A percentile compares a stretch with the other conserved stretches of the same genome.
phyloP scores from a whole-genome alignment of 176 grass and related monocot species.

The Coix lacrymajobi region DNA sequence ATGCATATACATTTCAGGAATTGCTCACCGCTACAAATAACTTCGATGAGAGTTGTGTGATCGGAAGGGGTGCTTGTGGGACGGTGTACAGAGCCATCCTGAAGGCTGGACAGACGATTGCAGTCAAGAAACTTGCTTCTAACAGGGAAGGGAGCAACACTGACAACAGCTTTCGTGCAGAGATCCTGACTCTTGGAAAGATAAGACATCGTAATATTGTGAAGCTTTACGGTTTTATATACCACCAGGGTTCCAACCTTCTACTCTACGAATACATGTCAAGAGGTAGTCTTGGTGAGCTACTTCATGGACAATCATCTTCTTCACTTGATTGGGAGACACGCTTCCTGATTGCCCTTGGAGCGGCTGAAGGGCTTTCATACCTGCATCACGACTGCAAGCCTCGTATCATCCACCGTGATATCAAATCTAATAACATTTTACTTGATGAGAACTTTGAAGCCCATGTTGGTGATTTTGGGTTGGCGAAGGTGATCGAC shows the following conservation, averaged over 20 bases:
- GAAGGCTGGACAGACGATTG: conserved; percentile 62
- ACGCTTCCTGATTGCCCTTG: conserved; percentile 78
- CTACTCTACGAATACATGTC: conserved; percentile 93
- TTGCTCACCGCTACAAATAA: conserved; percentile 82
- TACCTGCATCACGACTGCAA: conserved; percentile 98
- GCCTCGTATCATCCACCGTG: conserved; percentile 83
- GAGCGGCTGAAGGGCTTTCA: conserved; percentile 89
- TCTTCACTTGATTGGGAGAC: conserved; percentile 78
- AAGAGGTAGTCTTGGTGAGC: conserved; percentile 91
- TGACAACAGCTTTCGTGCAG: conserved; percentile 89
- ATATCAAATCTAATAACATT: conserved; percentile 99
- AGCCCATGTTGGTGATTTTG: conserved; percentile 99
- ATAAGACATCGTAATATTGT: conserved; percentile 98
- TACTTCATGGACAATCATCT: conserved; percentile 78
- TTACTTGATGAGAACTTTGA: conserved; percentile 97
- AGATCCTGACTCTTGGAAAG: conserved; percentile 97
- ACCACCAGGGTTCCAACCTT: conserved; percentile 93
- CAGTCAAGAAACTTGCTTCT: conserved; percentile 92
- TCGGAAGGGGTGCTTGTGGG: conserved; percentile 85
- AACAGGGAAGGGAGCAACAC: conserved; percentile 90
- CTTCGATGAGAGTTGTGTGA: conserved; percentile 79
- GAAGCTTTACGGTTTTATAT: conserved; percentile 90
- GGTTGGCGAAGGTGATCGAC: conserved; percentile 96
- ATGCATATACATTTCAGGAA: conserved; percentile 85
- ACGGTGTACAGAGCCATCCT: conserved; percentile 85